These are phyloP conservation scores for Solanum neorickii DNA, from an alignment of 257 asterid genomes.

Conservation along the genomic window DNA sequence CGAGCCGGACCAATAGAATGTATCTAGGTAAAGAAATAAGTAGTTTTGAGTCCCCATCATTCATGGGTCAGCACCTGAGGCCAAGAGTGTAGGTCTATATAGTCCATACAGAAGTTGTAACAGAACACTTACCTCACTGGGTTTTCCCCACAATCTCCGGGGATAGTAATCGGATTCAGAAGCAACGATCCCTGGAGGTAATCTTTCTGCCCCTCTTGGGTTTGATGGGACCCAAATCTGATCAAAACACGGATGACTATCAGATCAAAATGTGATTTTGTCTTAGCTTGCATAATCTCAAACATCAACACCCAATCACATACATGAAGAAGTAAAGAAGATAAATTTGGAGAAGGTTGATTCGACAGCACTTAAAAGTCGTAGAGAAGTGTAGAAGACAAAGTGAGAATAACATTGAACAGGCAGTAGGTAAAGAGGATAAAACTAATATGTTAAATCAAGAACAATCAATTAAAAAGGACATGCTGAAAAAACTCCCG, in stretches of 20 bases:
- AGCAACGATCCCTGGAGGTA: constrained; percentile 56
- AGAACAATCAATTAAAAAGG: not conserved
- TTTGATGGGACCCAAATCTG: constrained; percentile 75
- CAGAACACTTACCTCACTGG: constrained; percentile 52
- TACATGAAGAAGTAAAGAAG: not conserved
- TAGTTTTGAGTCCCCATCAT: not conserved
- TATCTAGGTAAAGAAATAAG: not conserved
- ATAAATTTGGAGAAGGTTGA: not conserved
- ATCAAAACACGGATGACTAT: constrained; percentile 2
- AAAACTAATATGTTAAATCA: not conserved
- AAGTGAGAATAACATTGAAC: not conserved
- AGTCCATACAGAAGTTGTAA: not conserved
- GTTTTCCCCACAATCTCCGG: constrained; percentile 77
- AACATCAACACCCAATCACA: not conserved
- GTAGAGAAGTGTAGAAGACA: not conserved
- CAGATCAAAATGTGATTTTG: constrained; percentile 11
- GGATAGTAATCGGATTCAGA: constrained; percentile 59
- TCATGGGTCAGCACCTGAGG: not conserved
- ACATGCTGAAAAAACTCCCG: not conserved
- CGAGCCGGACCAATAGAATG: not conserved
- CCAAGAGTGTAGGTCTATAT: not conserved
- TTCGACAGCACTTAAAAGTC: not conserved
- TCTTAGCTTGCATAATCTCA: constrained; percentile 3
- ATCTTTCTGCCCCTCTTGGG: constrained; percentile 78
- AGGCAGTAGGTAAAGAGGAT: not conserved